These are phyloP conservation scores for Rhizophagus clarus DNA, from an alignment of 192 early-diverging fungal species.

Conservation along the genomic window DNA sequence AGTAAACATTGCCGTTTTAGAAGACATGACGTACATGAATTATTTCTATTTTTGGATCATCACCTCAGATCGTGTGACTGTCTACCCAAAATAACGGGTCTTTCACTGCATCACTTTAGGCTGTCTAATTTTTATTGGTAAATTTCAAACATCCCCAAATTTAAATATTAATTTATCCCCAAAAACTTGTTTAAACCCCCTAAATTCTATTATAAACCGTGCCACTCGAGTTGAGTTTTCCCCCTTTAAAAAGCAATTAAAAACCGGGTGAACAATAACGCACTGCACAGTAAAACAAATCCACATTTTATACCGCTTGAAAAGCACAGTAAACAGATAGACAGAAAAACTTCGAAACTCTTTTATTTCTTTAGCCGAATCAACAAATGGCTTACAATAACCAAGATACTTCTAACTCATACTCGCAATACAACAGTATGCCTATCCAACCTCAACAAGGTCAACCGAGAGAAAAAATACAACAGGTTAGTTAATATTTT, in stretches of 20 bases:
- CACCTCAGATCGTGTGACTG: background rate
- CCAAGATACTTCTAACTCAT: background rate
- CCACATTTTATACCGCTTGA: background rate
- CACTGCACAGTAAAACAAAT: background rate
- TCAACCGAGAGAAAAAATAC: background rate
- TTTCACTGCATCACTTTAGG: background rate
- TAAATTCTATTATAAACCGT: background rate
- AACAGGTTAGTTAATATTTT: slow-evolving; percentile 4
- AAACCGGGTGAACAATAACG: background rate
- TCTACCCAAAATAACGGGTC: background rate
- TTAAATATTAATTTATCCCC: background rate
- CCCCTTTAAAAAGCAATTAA: background rate
- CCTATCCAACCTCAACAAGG: background rate
- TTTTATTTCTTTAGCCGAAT: background rate
- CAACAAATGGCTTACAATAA: background rate
- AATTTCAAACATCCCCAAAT: background rate
- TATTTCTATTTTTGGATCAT: background rate
- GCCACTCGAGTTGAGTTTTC: background rate
- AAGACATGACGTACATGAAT: background rate
- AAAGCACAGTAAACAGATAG: background rate
- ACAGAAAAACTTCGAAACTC: background rate
- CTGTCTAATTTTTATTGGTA: background rate
- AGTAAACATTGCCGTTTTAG: background rate
- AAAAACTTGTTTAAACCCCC: background rate
- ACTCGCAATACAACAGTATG: background rate